Percentiles rank a stretch among this genome's conserved stretches.
Evolutionary conservation across 495 filamentous ascomycete genomes (phyloP).

Genomic region (Neurospora sp.): DNA sequence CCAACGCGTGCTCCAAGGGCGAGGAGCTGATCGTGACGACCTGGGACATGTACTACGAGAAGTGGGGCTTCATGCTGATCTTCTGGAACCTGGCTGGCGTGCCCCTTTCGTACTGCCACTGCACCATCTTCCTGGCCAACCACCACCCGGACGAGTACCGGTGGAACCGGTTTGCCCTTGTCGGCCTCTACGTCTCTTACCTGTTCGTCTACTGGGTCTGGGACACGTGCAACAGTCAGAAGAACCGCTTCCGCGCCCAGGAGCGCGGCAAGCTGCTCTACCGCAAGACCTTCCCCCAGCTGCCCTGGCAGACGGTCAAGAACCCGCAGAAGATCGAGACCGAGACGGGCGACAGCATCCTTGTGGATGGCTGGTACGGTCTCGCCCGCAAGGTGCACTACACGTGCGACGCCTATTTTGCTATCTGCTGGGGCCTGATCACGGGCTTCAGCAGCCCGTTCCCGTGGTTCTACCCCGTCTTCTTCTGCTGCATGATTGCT

Average conservation of each 20-base stretch:
- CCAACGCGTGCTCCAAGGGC: constrained; percentile 92
- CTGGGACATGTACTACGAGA: constrained; percentile 99
- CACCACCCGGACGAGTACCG: constrained; percentile 74
- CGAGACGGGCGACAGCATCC: constrained; percentile 64
- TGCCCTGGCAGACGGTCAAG: constrained; percentile 78
- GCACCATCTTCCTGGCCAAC: constrained; percentile 85
- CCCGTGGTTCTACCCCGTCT: constrained; percentile 94
- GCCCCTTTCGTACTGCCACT: constrained; percentile 93
- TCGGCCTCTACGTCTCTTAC: constrained; percentile 58
- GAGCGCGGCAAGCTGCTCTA: constrained; percentile 63
- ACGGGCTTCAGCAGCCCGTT: constrained; percentile 67
- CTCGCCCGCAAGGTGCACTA: constrained; percentile 94
- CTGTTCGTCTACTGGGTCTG: constrained; percentile 86
- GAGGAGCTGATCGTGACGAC: constrained; percentile 91
- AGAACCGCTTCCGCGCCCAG: constrained; percentile 81
- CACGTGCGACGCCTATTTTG: constrained; percentile 80
- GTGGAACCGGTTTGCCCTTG: constrained; percentile 60
- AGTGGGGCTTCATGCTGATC: constrained; percentile 99
- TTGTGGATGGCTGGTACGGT: constrained; percentile 90
- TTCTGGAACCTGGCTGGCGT: constrained; percentile 99
- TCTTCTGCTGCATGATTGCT: constrained; percentile 84
- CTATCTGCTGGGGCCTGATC: constrained; percentile 48
- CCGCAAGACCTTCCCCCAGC: constrained; percentile 83
- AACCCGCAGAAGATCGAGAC: constrained; percentile 85
- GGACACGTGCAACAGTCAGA: constrained; percentile 87